Percentiles rank a stretch among this genome's conserved stretches.
These are phyloP conservation scores for Quambalaria eucalypti DNA, from an alignment of 1,284 basidiomycete genomes.

Conservation along the genomic window DNA sequence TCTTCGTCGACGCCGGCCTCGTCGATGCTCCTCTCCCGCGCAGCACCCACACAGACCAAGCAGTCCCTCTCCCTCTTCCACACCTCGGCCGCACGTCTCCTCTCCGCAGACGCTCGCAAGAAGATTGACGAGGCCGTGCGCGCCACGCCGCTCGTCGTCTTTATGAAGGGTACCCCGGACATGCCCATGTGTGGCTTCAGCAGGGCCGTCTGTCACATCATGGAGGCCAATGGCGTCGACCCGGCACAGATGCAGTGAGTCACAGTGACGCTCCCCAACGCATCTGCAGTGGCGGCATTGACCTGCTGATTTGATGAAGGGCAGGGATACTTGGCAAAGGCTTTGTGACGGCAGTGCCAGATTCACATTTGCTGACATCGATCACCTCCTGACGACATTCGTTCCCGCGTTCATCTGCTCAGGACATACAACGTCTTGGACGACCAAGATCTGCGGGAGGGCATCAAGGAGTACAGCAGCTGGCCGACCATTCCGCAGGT, in stretches of 20 bases:
- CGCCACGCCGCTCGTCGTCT: constrained; percentile 69
- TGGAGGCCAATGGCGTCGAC: constrained; percentile 78
- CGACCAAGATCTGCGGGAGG: constrained; percentile 69
- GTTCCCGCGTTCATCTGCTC: neutral
- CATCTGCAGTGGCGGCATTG: neutral
- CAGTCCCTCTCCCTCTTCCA: constrained; percentile 7
- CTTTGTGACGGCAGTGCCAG: neutral
- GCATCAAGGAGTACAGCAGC: constrained; percentile 88
- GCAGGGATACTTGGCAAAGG: neutral
- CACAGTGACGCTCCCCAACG: neutral
- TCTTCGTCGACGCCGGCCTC: neutral
- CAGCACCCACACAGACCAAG: no score
- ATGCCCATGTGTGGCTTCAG: constrained; percentile 77
- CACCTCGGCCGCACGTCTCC: constrained; percentile 4
- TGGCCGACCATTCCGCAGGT: constrained; percentile 98
- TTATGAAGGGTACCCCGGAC: constrained; percentile 83
- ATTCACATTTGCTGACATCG: no score
- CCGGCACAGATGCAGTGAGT: constrained; percentile 23
- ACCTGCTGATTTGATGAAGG: neutral
- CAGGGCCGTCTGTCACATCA: constrained; percentile 79
- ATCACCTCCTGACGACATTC: neutral
- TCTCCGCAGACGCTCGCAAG: constrained; percentile 50
- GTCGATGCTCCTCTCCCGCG: no score
- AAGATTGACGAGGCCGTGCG: constrained; percentile 55
- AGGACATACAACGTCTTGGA: constrained; percentile 76